Percentiles rank a stretch among this genome's conserved stretches.
These are phyloP conservation scores for Fusarium tupiense DNA, from an alignment of 2,329 filamentous ascomycete genomes.

Conservation along the genomic window DNA sequence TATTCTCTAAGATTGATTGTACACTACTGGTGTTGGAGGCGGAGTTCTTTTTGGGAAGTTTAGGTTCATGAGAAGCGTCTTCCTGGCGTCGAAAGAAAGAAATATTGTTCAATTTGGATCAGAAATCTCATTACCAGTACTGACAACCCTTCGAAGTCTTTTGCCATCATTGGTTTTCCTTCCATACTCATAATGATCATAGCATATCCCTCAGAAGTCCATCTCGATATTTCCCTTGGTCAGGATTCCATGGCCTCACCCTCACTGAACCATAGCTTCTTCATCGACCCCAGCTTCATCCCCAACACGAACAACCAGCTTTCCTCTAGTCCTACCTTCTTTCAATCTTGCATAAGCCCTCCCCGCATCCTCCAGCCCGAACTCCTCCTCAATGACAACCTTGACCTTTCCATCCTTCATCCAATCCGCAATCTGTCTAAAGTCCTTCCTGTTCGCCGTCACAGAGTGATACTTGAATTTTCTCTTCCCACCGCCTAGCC, in stretches of 20 bases:
- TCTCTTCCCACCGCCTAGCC: constrained; percentile 22
- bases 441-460: constrained; percentile 14
- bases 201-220: fast-evolving
- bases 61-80: not conserved
- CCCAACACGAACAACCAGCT: constrained; percentile 13
- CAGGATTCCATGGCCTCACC: not conserved
- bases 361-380: not conserved
- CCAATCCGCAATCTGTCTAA: constrained; percentile 8
- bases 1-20: constrained; percentile 22
- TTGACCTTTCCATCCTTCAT: constrained; percentile 12
- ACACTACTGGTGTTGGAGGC: not conserved
- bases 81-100: not conserved
- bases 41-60: too few relatives aligned
- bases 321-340: not conserved
- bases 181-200: fast-evolving
- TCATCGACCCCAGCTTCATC: not conserved
- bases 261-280: not conserved
- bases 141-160: fast-evolving
- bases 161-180: fast-evolving
- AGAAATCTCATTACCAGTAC: fast-evolving
- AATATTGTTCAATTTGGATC: not conserved
- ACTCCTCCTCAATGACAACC: constrained; percentile 19
- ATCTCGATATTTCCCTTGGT: fast-evolving
- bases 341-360: constrained; percentile 27
- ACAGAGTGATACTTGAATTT: constrained; percentile 30